Conservation (phyloP, 768 basidiomycete genomes). For the Lentinula aciculospora region DNA sequence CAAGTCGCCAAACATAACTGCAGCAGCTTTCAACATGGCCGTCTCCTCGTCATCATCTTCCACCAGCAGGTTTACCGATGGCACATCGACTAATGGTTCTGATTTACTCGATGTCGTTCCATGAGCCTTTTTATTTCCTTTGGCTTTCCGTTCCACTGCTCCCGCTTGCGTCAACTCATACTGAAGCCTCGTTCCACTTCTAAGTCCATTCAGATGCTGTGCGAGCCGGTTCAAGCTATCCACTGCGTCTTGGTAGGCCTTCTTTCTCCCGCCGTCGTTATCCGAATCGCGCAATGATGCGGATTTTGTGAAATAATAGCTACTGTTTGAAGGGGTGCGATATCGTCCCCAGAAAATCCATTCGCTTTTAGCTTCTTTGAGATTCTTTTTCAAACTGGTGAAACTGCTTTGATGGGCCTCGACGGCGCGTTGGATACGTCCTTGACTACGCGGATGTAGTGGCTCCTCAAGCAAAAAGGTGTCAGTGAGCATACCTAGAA, state of each 20-base stretch:
- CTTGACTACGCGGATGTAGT: slow-evolving; percentile 47
- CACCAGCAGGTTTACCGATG: neutral
- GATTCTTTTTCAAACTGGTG: slow-evolving; percentile 79
- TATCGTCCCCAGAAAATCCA: slow-evolving; percentile 39
- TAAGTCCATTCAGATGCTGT: slow-evolving; percentile 87
- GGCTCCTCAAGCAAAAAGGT: slow-evolving; percentile 82
- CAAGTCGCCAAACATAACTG: slow-evolving; percentile 71
- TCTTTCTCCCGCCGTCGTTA: slow-evolving; percentile 27
- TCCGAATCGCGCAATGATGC: slow-evolving; percentile 3
- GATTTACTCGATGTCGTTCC: slow-evolving; percentile 7
- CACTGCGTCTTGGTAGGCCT: slow-evolving; percentile 82
- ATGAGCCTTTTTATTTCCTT: slow-evolving; percentile 10
- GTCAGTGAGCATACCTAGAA: slow-evolving; percentile 74
- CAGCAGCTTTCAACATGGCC: slow-evolving; percentile 55
- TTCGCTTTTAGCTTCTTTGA: slow-evolving; percentile 86
- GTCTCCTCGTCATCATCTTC: slow-evolving; percentile 30
- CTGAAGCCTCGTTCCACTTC: slow-evolving; percentile 81
- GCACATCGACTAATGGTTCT: neutral
- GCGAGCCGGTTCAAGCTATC: slow-evolving; percentile 84
- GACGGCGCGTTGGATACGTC: slow-evolving; percentile 73
- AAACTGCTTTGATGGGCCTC: slow-evolving; percentile 86
- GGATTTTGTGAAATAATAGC: neutral
- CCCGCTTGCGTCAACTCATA: slow-evolving; percentile 71
- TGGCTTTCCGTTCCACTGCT: slow-evolving; percentile 18
- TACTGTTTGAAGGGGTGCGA: neutral